A percentile compares a stretch with the other conserved stretches of the same genome.
Evolutionary conservation across 441 rosid species (phyloP).

Genomic region (Mallotus repandus): DNA sequence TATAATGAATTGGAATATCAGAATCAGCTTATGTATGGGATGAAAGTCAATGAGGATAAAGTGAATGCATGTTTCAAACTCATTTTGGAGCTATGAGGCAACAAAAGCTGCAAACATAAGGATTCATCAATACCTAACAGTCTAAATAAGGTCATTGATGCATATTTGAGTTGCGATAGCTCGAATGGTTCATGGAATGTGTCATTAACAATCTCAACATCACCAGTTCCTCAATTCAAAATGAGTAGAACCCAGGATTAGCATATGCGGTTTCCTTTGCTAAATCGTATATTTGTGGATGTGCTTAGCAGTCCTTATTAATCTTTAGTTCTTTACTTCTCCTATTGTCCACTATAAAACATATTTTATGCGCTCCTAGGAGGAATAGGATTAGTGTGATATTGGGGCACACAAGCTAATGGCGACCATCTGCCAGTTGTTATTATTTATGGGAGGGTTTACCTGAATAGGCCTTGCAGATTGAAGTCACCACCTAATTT

Average conservation of each 20-base stretch:
- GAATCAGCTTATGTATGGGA: conserved; percentile 42
- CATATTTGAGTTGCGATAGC: conserved; percentile 55
- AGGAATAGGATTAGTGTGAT: no score
- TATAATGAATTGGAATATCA: conserved; percentile 39
- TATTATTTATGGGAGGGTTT: no score
- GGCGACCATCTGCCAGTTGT: no score
- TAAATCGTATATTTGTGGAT: conserved; percentile 59
- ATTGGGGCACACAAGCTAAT: no score
- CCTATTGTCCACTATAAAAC: conserved; percentile 27
- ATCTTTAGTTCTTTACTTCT: conserved; percentile 39
- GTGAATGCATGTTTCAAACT: conserved; percentile 51
- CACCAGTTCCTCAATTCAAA: conserved; percentile 48
- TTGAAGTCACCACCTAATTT: no score
- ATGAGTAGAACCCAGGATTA: conserved; percentile 65
- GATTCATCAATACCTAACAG: conserved; percentile 46
- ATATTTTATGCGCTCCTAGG: no score
- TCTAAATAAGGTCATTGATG: conserved; percentile 62
- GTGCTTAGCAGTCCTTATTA: conserved; percentile 66
- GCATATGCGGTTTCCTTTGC: conserved; percentile 60
- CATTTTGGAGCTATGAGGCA: conserved; percentile 33
- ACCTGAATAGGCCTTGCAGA: no score
- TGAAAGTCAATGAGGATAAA: conserved; percentile 46
- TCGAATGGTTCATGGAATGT: conserved; percentile 56
- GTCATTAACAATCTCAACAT: conserved; percentile 36
- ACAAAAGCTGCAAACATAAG: conserved; percentile 48